Evolutionary conservation across 306 rosid species (phyloP), one percentile per base, ranked within the genome.

Genomic region (Pueraria montana): DNA sequence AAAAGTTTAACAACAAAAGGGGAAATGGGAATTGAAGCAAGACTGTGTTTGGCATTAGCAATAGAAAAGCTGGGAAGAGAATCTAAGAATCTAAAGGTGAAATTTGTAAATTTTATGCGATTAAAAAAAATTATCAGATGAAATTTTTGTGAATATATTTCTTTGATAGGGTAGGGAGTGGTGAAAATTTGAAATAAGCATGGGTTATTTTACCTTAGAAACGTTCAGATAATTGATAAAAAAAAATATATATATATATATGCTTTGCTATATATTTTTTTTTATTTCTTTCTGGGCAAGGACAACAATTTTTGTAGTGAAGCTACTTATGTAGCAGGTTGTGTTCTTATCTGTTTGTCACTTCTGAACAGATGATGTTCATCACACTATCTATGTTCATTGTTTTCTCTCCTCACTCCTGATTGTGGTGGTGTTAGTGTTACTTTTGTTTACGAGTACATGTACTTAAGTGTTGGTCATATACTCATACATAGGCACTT

Each of bases 401-500:
- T 49, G 49, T 46, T n/a, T 32, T 78, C 17, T 32, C 16, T 49
- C 18, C 38, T 11, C 17, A 27, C 9, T 30, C n/a, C 52, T 27
- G 8, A 49, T 65, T 66, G 49, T 66, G 53, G 49, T 66, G 53
- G 63, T 64, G 52, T 30, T 30, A 62, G 12, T 77, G 32, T 26
- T 20, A 63, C 32, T 77, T 45, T 49, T 65, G 26, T 66, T 66
- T 67, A 21, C 75, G 24, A 30, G 50, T 30, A 23, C 49, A 63
- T 78, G 9, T 61, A 64, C 34, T 34, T 34, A 34, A 34, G 40
- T 48, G 16, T 64, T 63, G 50, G 24, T 78, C 30, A 26, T 18
- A 5, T 11, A 20, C 32, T 68, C 34, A 2, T 11, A 45, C 46
- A 34, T 65, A 12, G 3, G 50, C 64, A 49, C 20, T 42, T 34